Conservation (phyloP, 257 asterid species). For the Fraxinus quadrangulata region DNA sequence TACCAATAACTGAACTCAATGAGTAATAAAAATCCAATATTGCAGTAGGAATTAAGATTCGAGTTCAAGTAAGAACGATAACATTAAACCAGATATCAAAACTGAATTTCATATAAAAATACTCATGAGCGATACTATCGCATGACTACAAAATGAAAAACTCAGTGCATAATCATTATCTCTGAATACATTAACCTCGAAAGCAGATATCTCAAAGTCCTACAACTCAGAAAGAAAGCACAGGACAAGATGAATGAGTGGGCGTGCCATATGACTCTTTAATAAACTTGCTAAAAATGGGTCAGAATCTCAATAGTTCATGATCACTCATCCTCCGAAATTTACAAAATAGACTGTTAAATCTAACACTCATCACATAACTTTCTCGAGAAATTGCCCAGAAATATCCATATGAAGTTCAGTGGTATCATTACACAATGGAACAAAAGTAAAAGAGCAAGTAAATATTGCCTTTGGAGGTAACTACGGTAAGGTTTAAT, state of each 20-base stretch:
- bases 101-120: background rate
- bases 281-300: background rate
- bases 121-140: background rate
- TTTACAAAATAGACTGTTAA: background rate
- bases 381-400: background rate
- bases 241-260: background rate
- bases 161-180: background rate
- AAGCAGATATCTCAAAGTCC: background rate
- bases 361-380: background rate
- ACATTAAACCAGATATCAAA: background rate
- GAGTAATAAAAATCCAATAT: background rate
- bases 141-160: background rate
- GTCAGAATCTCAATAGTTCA: constrained; percentile 3
- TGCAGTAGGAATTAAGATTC: constrained; percentile 3
- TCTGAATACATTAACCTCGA: background rate
- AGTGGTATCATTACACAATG: background rate
- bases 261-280: background rate
- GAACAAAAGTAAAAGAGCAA: background rate
- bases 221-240: constrained; percentile 7
- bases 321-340: background rate
- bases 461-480: background rate
- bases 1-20: background rate
- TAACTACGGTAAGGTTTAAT: background rate
- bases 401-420: background rate
- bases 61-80: background rate